Evolutionary conservation across 164 flowering plant species (phyloP), one percentile per base, ranked within the genome.

Genomic region (Vitis amurensis): DNA sequence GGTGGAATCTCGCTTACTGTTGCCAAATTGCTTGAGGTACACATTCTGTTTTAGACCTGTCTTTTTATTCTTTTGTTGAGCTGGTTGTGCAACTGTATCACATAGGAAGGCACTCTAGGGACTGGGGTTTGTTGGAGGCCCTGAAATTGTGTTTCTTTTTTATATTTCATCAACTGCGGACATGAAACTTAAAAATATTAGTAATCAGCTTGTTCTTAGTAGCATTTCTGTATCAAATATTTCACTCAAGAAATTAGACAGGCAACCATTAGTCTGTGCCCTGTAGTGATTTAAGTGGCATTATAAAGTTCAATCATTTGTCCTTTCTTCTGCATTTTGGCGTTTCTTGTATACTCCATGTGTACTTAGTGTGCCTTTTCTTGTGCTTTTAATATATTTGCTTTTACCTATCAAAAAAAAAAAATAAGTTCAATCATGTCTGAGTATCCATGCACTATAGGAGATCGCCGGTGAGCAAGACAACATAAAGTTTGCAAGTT

Each of bases 1-100:
- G 77, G 73, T 67, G 65, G 77, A 76, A 47, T 59, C 64, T 62
- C 50, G 52, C 52, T 76, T 61, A 44, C 30, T 31, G 30, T 66
- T 69, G 63, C 73, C 72, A 67, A 71, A 71, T 71, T 71, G 16
- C 61, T 63, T 73, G 78, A 85, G 86, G 84, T 85, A 77, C 55
- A 67, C 29, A 68, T 10, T 62, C 30, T 7, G 58, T 13, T 67
- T 56, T 50, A 48, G 47, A 23, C 16, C 4, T 44, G 11, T 10
- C 37, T 7, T 49, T 16, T 23, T 17, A 16, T 59, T 44, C 16
- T 37, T 30, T n/a, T 7, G 8, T n/a, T 37, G 2, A 17, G 51
- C 48, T 48, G 17, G 19, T 44, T 47, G 16, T 47, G 47, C n/a
- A 48, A 9, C 52, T 44, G 50, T 8, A 63, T 63, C n/a, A 15